Evolutionary conservation across 140 eudicot species (phyloP), one percentile per base, ranked within the genome.

Genomic region (Anethum foeniculum): DNA sequence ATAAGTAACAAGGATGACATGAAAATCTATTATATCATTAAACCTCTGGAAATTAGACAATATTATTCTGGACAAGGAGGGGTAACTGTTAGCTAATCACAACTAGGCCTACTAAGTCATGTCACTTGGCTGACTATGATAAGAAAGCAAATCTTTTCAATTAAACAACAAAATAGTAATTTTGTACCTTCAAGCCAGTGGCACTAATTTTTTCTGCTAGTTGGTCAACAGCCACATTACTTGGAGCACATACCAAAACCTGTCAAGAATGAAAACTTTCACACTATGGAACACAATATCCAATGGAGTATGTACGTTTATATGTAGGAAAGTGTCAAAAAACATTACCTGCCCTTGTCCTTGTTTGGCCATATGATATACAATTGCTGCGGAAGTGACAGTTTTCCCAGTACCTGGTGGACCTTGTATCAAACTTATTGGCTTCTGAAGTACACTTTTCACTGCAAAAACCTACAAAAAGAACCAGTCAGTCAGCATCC

Each of bases 201-300:
- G 99, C 96, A 86, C 98, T 96, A 51, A 96, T 96, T 90, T 96
- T 96, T 82, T 96, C 99, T 44, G 99, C 99, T 30, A 96, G 88
- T 85, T 96, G 99, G 82, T 96, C 99, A 5, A 96, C 98, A 83
- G 99, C 99, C 85, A 96, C 99, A 72, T 96, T 96, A 83, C 99
- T 96, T 34, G 97, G 98, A 80, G 98, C 98, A 88, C 98, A 93
- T 75, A 93, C 98, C 87, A 93, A 82, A 84, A 96, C 99, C 99
- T 95, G 85, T 78, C 79, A 77, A 51, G 46, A 77, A 75, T 14
- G 39, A 51, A 77, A 60, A 46, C 10, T n/a, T 14, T 71, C 51
- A 75, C 14, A 25, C 62, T 9, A 38, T 4, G 76, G 73, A 85
- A 67, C 71, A 79, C 76, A 71, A 80, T 13, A 67, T 3, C 64